These are phyloP conservation scores for Scenedesmus sp. DNA, from an alignment of 163 green algal species.

Conservation along the genomic window DNA sequence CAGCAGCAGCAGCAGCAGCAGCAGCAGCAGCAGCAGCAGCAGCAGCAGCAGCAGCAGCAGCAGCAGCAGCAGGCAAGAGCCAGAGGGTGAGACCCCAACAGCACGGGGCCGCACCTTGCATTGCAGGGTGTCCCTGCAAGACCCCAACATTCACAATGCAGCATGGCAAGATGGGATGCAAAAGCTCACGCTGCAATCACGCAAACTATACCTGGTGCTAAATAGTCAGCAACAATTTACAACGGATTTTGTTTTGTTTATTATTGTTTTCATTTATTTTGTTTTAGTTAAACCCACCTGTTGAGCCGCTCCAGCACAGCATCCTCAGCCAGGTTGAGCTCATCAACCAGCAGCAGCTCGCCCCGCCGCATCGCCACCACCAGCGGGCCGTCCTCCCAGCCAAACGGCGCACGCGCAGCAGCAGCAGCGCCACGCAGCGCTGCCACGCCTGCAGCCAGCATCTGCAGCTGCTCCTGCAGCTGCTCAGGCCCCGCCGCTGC, in stretches of 20 bases:
- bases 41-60: neutral
- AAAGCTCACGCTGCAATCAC: neutral
- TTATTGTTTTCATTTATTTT: too few species aligned
- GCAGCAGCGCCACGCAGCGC: constrained; percentile 59
- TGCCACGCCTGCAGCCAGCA: neutral
- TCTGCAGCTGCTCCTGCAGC: constrained; percentile 25
- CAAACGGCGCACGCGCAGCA: constrained; percentile 89
- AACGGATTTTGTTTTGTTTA: too few species aligned
- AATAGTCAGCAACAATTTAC: too few species aligned
- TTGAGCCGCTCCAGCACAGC: constrained; percentile 99
- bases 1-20: neutral
- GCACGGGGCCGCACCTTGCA: too few species aligned
- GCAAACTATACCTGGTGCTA: neutral
- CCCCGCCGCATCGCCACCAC: constrained; percentile 95
- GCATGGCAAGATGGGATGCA: neutral
- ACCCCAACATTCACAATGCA: too few species aligned
- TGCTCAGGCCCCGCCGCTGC: neutral
- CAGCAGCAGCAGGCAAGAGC: neutral
- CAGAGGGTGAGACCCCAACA: neutral
- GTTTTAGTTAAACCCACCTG: constrained; percentile 63
- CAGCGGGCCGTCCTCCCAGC: constrained; percentile 97
- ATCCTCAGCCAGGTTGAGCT: constrained; percentile 99
- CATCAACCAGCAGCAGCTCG: constrained; percentile 96
- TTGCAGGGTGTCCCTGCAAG: too few species aligned
- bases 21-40: neutral